Conservation (phyloP, 139 green algal genomes). For the Tetradesmus lagerheimii region DNA sequence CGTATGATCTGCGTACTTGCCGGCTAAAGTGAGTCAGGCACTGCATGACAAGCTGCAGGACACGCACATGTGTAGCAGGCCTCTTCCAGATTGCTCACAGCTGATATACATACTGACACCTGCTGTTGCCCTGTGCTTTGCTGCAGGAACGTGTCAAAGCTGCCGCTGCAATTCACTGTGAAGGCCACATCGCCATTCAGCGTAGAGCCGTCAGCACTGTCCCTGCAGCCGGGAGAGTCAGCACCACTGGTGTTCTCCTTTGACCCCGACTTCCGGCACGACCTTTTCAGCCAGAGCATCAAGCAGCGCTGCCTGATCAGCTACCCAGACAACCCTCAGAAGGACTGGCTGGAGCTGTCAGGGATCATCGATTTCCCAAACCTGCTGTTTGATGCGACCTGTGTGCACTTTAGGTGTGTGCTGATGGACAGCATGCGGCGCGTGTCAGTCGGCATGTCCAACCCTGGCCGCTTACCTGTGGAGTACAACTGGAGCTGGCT, state of each 20-base stretch:
- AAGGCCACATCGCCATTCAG: conserved; percentile 67
- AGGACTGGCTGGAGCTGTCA: conserved; percentile 73
- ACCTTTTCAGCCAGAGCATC: conserved; percentile 51
- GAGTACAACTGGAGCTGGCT: conserved; percentile 76
- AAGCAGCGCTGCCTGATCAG: conserved; percentile 67
- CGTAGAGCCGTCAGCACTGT: conserved; percentile 62
- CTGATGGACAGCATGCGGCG: conserved; percentile 80
- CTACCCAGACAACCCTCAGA: conserved; percentile 82
- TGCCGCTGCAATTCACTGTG: conserved; percentile 75
- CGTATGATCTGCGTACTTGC: too few relatives aligned
- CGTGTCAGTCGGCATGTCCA: conserved; percentile 66
- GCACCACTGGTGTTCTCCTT: conserved; percentile 71
- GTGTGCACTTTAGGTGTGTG: conserved; percentile 80
- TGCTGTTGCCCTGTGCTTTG: not conserved
- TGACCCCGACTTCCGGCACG: conserved; percentile 64
- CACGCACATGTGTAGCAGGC: not conserved
- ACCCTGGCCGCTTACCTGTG: conserved; percentile 65
- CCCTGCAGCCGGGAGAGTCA: conserved; percentile 66
- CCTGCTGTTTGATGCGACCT: conserved; percentile 54
- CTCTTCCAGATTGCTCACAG: not conserved
- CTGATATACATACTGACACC: not conserved
- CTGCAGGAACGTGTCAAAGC: conserved; percentile 70
- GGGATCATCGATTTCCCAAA: conserved; percentile 83
- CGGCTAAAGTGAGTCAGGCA: too few relatives aligned
- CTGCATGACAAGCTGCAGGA: too few relatives aligned